These are phyloP conservation scores for Coemansia sp. DNA, from an alignment of 192 early-diverging fungal species.

Conservation along the genomic window DNA sequence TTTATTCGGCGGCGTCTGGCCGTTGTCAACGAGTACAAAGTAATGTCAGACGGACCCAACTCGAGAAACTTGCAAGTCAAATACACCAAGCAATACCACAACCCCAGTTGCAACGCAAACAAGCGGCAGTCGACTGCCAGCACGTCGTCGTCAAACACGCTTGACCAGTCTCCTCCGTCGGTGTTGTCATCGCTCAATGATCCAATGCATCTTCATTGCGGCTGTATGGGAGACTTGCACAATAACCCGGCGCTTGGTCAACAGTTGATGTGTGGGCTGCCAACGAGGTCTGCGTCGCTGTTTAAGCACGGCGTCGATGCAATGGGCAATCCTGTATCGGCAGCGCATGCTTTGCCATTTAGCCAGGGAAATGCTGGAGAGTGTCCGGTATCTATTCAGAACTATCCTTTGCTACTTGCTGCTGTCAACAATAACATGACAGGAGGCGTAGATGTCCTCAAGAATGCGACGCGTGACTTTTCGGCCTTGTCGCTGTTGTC, in stretches of 20 bases:
- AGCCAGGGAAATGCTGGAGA: not conserved
- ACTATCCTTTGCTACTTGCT: not conserved
- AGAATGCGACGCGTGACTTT: conserved; percentile 24
- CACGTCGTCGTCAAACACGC: conserved; percentile 5
- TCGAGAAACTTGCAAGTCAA: conserved; percentile 51
- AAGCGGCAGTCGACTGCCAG: conserved; percentile 9
- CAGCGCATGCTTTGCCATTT: not conserved
- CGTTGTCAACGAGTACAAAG: conserved; percentile 55
- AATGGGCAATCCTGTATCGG: not conserved
- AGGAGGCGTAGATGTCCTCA: conserved; percentile 7
- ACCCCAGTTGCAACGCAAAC: conserved; percentile 18
- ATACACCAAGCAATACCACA: conserved; percentile 54
- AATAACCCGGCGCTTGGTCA: not conserved
- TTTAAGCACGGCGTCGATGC: not conserved
- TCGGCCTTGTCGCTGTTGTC: conserved; percentile 37
- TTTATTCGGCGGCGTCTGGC: conserved; percentile 49
- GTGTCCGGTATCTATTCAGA: not conserved
- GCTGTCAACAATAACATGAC: not conserved
- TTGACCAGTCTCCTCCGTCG: not conserved
- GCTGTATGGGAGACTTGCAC: not conserved
- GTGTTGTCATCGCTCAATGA: conserved; percentile 5
- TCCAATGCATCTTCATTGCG: not conserved
- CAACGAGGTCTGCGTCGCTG: conserved; percentile 7
- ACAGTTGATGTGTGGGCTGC: conserved; percentile 9
- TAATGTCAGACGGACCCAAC: conserved; percentile 34